These are phyloP conservation scores for Nasturtium officinale DNA, from an alignment of 345 rosid species.

Conservation along the genomic window DNA sequence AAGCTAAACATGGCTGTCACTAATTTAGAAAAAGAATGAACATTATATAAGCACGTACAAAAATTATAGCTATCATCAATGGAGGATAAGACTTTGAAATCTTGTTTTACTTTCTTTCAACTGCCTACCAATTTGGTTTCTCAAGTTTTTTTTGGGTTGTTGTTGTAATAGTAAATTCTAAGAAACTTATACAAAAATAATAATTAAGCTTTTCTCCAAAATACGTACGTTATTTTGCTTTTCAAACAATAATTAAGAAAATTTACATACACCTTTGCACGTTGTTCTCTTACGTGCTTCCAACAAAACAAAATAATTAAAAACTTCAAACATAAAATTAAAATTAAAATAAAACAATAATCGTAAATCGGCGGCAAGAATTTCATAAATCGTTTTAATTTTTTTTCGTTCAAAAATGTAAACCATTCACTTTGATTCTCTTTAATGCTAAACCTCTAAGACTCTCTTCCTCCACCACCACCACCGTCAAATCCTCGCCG, in stretches of 20 bases:
- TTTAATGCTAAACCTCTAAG: slow-evolving; percentile 22
- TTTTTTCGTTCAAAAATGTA: slow-evolving; percentile 26
- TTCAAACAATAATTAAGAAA: neutral
- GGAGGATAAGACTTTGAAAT: slow-evolving; percentile 16
- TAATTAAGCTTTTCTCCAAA: slow-evolving; percentile 5
- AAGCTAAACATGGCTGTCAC: slow-evolving; percentile 28
- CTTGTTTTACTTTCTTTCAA: neutral
- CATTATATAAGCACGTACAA: neutral
- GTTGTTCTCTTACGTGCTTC: slow-evolving; percentile 49
- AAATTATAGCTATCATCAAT: neutral
- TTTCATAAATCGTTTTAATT: neutral
- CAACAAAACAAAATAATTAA: slow-evolving; percentile 40
- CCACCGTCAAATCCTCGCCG: slow-evolving; percentile 28
- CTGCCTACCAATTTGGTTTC: slow-evolving; percentile 19
- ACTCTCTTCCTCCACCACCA: neutral
- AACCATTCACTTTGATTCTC: slow-evolving; percentile 13
- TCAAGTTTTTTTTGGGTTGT: neutral
- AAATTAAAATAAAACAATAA: neutral
- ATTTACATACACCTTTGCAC: slow-evolving; percentile 48
- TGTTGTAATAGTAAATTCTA: slow-evolving; percentile 12
- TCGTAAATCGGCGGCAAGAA: slow-evolving; percentile 27
- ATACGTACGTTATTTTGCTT: neutral
- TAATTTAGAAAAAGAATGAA: neutral
- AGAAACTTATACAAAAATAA: slow-evolving; percentile 6
- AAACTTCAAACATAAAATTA: neutral